phyloP scores from a whole-genome alignment of 2,329 filamentous ascomycete species.

The Graphilbum sp. region DNA sequence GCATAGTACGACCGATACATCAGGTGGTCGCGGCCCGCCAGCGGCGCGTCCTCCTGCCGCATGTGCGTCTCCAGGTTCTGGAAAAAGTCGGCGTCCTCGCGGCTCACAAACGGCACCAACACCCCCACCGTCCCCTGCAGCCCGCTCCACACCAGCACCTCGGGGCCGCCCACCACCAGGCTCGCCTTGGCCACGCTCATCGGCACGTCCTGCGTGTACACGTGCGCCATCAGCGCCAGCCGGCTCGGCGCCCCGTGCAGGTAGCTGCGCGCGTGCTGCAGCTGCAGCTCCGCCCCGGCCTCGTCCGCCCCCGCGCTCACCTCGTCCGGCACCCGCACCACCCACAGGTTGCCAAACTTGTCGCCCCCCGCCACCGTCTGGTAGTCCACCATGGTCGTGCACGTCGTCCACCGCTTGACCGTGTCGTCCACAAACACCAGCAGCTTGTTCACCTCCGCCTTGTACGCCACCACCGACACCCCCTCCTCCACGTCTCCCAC shows the following conservation, averaged over 20 bases:
- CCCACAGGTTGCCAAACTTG: slow-evolving; percentile 94
- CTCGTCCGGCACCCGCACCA: slow-evolving; percentile 74
- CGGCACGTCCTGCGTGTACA: slow-evolving; percentile 82
- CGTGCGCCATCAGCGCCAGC: slow-evolving; percentile 71
- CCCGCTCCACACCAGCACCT: slow-evolving; percentile 84
- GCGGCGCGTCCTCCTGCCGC: slow-evolving; percentile 67
- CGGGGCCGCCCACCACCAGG: slow-evolving; percentile 78
- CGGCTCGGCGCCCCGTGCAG: slow-evolving; percentile 80
- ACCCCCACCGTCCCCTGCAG: slow-evolving; percentile 90
- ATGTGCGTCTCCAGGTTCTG: slow-evolving; percentile 83
- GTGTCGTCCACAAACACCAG: slow-evolving; percentile 90
- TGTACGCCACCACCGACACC: slow-evolving; percentile 85
- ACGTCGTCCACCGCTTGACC: slow-evolving; percentile 78
- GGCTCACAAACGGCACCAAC: slow-evolving; percentile 75
- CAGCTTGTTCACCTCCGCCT: slow-evolving; percentile 75
- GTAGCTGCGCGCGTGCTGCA: slow-evolving; percentile 81
- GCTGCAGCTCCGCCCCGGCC: slow-evolving; percentile 73
- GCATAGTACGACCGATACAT: slow-evolving; percentile 94
- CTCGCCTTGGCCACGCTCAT: slow-evolving; percentile 80
- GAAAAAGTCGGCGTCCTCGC: slow-evolving; percentile 96
- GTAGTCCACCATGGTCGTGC: slow-evolving; percentile 90
- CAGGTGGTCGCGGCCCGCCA: slow-evolving; percentile 85
- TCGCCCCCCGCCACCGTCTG: slow-evolving; percentile 89
- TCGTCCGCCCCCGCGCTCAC: slow-evolving; percentile 83
- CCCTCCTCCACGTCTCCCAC: slow-evolving; percentile 89